Evolutionary conservation across 768 basidiomycete species (phyloP), one percentile per base, ranked within the genome.

Genomic region (Cystofilobasidium macerans): DNA sequence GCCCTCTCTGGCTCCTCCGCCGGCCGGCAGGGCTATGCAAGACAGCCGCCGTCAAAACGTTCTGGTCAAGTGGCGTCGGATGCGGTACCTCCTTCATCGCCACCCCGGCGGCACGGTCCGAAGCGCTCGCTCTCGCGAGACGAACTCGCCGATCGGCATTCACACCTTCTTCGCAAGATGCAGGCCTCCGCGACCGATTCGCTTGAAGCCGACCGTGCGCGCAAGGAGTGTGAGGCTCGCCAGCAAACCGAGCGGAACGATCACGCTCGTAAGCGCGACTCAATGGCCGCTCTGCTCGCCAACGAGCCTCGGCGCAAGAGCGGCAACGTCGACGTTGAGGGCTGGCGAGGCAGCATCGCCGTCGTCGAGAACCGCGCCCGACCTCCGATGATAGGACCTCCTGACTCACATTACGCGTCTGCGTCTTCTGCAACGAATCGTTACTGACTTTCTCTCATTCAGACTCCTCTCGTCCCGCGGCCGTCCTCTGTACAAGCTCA

Each of bases 241-340:
- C 48, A 48, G 63, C 28, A 24, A 42, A 16, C 38, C n/a, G 54
- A 64, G 63, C 14, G 53, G 38, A 42, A 57, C 22, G 38, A 42
- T 36, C 42, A 57, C 24, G 43, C 53, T 0, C 48, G 22, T 40
- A 40, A 40, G 38, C 38, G 38, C 38, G 38, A 40, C 9, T 40
- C 38, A 16, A 40, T 16, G 8, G 38, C 38, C 8, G 16, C 38
- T 16, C 9, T 40, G 9, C n/a, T 30, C n/a, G n/a, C 18, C 28
- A 48, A 22, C 45, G 51, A 16, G 47, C 47, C 22, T 12, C 47
- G 38, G n/a, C 30, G 51, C 38, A 53, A 53, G 22, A 56, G 51
- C 35, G 26, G 14, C 47, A 47, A 24, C 45, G 62, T 63, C 24
- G 53, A 63, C 53, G 62, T 63, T 9, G 62, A 63, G 51, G 53